A percentile compares a stretch with the other conserved stretches of the same genome.
Evolutionary conservation across 345 rosid genomes (phyloP).

Genomic region (Draba incana): DNA sequence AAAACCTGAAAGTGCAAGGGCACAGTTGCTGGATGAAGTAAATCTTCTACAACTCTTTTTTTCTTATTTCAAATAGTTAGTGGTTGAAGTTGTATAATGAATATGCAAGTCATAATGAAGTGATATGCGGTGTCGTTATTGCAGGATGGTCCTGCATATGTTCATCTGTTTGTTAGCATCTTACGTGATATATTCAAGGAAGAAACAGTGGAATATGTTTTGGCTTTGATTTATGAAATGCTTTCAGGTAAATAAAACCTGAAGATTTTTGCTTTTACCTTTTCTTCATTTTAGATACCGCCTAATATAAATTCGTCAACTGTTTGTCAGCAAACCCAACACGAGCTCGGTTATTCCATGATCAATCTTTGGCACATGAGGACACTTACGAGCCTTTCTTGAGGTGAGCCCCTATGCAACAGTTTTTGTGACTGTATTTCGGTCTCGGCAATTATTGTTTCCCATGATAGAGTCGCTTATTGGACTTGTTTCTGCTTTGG

Average conservation of each 20-base stretch:
- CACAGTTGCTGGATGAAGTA: conserved; percentile 91
- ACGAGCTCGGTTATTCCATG: conserved; percentile 92
- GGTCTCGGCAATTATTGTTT: conserved; percentile 12
- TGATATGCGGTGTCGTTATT: conserved; percentile 34
- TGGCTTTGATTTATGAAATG: conserved; percentile 92
- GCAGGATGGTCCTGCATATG: conserved; percentile 97
- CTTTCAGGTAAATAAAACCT: conserved; percentile 60
- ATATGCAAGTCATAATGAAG: conserved; percentile 12
- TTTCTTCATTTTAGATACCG: conserved; percentile 7
- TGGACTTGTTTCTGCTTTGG: conserved; percentile 13
- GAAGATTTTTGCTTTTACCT: neutral
- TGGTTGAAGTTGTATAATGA: neutral
- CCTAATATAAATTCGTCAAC: conserved; percentile 33
- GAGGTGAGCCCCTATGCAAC: conserved; percentile 59
- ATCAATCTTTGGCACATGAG: conserved; percentile 68
- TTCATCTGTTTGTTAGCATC: conserved; percentile 82
- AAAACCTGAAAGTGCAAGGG: conserved; percentile 72
- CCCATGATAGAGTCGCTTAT: conserved; percentile 7
- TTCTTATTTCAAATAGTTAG: conserved; percentile 2
- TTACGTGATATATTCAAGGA: conserved; percentile 87
- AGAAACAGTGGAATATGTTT: conserved; percentile 96
- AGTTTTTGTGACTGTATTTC: conserved; percentile 7
- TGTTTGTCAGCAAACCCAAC: conserved; percentile 78
- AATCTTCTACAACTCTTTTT: conserved; percentile 18
- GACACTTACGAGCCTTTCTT: conserved; percentile 94